Percentiles rank a stretch among this genome's conserved stretches.
phyloP scores from a whole-genome alignment of 2,329 filamentous ascomycete species.

The Ascocoryne sarcoides region DNA sequence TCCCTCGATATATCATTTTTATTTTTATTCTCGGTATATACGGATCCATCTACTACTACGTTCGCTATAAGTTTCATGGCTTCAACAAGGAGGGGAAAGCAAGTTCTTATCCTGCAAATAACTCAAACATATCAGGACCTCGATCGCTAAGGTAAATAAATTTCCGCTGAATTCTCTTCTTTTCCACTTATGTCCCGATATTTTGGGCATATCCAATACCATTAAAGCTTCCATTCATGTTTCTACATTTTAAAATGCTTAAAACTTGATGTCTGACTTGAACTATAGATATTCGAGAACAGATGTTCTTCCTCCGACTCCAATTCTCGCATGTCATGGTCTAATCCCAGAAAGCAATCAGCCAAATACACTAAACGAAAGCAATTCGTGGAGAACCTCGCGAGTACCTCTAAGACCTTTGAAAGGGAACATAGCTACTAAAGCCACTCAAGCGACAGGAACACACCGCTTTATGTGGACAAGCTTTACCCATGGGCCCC shows the following conservation, averaged over 20 bases:
- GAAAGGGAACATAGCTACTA: not conserved
- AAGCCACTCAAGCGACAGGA: slow-evolving; percentile 6
- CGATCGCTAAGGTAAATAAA: no score
- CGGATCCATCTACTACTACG: slow-evolving; percentile 60
- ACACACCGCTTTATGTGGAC: slow-evolving; percentile 25
- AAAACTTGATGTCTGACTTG: slow-evolving; percentile 2
- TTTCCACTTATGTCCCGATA: no score
- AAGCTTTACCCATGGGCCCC: slow-evolving; percentile 16
- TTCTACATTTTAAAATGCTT: no score
- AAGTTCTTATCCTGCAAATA: slow-evolving; percentile 5
- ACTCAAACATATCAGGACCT: not conserved
- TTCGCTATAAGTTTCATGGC: slow-evolving; percentile 34
- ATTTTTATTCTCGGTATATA: slow-evolving; percentile 56
- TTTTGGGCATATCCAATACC: no score
- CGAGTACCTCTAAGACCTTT: not conserved
- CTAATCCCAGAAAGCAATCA: slow-evolving; percentile 19
- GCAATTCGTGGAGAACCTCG: not conserved
- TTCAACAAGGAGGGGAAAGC: slow-evolving; percentile 17
- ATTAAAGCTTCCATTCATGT: no score
- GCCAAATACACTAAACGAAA: not conserved
- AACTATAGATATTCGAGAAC: slow-evolving; percentile 4
- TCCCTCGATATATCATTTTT: slow-evolving; percentile 64
- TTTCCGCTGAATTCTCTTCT: no score
- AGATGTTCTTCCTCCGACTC: slow-evolving; percentile 17
- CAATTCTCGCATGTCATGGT: slow-evolving; percentile 21